Evolutionary conservation across 208 protist species (phyloP), one percentile per base, ranked within the genome.

Genomic region (Trypanosoma theileri): DNA sequence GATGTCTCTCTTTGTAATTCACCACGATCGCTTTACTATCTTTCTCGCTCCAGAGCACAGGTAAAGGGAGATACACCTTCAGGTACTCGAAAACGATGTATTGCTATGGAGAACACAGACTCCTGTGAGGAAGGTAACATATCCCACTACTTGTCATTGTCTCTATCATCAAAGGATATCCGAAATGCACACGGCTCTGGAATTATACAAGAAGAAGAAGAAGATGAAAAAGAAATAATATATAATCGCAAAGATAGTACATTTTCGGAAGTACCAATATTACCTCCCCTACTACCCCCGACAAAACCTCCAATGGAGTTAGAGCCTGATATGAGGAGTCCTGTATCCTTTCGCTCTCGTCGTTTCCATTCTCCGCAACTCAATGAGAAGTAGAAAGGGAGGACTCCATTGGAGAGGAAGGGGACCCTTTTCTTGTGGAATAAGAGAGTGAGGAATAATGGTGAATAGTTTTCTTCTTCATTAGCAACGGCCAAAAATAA

Each of bases 291-390:
- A 41, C 0, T 24, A 21, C 35, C 19, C 19, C 61, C 61, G 31
- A 4, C 28, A 35, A 56, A 35, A n/a, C 61, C 61, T n/a, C 16
- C 1, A 9, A 11, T 48, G 17, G 16, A 21, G n/a, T 3, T 56
- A 11, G 31, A 28, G 10, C 14, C 60, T 1, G 8, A 28, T 4
- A 26, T 55, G 19, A 41, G 17, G n/a, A 12, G 45, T 11, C 17
- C 51, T 44, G 31, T 48, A 24, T 58, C 48, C 3, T 50, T 59
- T 66, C 61, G 51, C 19, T 17, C 35, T 14, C 61, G 50, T 53
- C 35, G 61, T 12, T 9, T 65, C 0, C 46, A 8, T 1, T 35
- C 28, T 35, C 4, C 28, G 28, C 28, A 35, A 6, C 28, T 8
- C 1, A 35, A 35, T 35, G 4, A 35, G 28, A 35, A 35, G 28